phyloP scores from a whole-genome alignment of 306 rosid genomes.

The Corylus avellana region DNA sequence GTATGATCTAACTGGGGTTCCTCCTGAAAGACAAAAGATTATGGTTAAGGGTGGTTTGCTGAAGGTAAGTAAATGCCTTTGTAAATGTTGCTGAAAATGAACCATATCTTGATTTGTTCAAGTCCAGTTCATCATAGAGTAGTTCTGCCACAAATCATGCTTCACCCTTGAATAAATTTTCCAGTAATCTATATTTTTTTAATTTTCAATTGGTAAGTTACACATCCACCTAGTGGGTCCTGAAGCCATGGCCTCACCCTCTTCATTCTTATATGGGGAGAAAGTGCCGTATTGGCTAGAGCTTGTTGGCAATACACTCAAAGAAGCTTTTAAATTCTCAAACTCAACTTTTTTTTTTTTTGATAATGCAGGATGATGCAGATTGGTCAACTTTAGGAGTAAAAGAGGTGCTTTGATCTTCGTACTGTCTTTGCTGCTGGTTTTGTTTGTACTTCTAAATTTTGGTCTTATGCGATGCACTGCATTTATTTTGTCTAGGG shows the following conservation, averaged over 20 bases:
- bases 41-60: constrained; percentile 98
- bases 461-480: constrained; percentile 4
- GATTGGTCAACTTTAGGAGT: constrained; percentile 86
- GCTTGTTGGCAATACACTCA: neutral
- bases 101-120: neutral
- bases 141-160: neutral
- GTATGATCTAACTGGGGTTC: constrained; percentile 90
- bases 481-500: constrained; percentile 59
- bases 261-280: neutral
- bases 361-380: constrained; percentile 80
- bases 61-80: constrained; percentile 56
- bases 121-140: neutral
- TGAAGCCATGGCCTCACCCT: neutral
- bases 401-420: constrained; percentile 61
- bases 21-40: constrained; percentile 96
- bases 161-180: neutral
- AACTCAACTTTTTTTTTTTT: constrained; percentile 2
- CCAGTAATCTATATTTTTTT: neutral
- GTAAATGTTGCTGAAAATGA: neutral
- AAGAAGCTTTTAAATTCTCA: constrained; percentile 10
- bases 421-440: constrained; percentile 4
- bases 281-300: neutral
- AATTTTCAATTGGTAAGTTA: neutral
- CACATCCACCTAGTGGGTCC: neutral
- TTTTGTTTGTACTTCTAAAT: constrained; percentile 3